Evolutionary conservation across 768 basidiomycete species (phyloP), one percentile per base, ranked within the genome.

Genomic region (Calocybe gangraenosa): DNA sequence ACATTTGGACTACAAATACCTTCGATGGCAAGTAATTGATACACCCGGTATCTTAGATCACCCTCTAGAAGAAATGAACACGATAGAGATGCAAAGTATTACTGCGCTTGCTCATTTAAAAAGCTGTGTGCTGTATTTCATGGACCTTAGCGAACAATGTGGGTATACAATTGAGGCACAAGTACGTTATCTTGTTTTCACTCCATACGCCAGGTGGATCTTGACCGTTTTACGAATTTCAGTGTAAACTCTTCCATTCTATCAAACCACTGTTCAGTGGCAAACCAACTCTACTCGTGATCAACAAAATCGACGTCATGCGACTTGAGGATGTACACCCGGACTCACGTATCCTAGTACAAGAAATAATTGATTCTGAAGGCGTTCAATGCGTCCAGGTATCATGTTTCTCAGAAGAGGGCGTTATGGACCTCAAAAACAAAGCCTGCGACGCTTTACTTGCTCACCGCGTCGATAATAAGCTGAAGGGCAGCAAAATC

Each of bases 71-170:
- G 96, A 99, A 41, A 98, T 99, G 96, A 98, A 98, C 75, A 98
- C 94, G 48, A 99, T 99, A 57, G 96, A 99, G 71, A 99, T 98
- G 95, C 96, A 99, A 74, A 94, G 91, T 57, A 96, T 96, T 62
- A 98, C 95, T 30, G 96, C 96, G 11, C 73, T 99, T 50, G 96
- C 96, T 6, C 96, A 99, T 68, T 70, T 99, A 36, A 92, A 96
- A 67, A 81, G 84, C 54, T 94, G 92, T 61, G 76, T 98, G 8
- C 68, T 99, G 63, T 99, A 98, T 70, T 99, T 98, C 63, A 97
- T 99, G 93, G 96, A 99, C 65, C 76, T 97, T 22, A 91, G 87
- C 52, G 96, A 97, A 67, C 96, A 99, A 63, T 99, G 96, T 66
- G 96, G 96, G 9, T 99, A 96, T 71, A 83, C 88, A 4, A 77